Evolutionary conservation across 176 grass and related monocot genomes (phyloP).

Genomic region (Rhynchospora pubera): DNA sequence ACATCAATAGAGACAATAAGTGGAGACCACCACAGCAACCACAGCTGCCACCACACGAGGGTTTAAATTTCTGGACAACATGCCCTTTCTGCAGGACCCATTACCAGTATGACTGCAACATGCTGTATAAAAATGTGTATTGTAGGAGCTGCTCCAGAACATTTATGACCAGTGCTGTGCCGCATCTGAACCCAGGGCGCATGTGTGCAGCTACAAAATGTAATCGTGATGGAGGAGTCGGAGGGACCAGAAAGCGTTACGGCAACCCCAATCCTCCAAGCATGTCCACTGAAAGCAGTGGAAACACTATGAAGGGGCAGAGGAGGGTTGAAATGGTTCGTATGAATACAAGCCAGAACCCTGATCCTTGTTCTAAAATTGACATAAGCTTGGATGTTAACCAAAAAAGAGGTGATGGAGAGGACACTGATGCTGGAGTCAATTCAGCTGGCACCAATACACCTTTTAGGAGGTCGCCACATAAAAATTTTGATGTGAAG

Average conservation of each 20-base stretch:
- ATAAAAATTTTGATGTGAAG: conserved; percentile 3
- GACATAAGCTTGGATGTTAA: neutral
- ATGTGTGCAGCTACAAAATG: conserved; percentile 26
- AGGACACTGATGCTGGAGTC: neutral
- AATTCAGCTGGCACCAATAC: neutral
- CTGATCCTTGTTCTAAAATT: neutral
- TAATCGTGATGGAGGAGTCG: conserved; percentile 18
- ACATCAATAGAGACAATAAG: neutral
- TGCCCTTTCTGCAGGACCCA: conserved; percentile 46
- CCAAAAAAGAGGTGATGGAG: neutral
- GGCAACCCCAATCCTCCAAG: conserved; percentile 19
- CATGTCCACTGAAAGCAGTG: neutral
- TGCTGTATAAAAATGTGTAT: conserved; percentile 27
- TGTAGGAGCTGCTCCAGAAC: conserved; percentile 41
- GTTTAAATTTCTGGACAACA: conserved; percentile 61
- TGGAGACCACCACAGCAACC: conserved; percentile 23
- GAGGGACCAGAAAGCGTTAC: conserved; percentile 3
- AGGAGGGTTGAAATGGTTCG: neutral
- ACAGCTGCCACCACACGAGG: neutral
- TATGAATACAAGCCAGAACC: conserved; percentile 1
- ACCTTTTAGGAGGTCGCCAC: neutral
- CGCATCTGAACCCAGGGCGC: conserved; percentile 27
- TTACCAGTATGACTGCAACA: conserved; percentile 45
- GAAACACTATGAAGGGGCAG: neutral
- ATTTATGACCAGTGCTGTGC: conserved; percentile 48